Evolutionary conservation across 371 early-diverging fungal genomes (phyloP), one percentile per base, ranked within the genome.

Genomic region (Amoeboaphelidium protococcarum): DNA sequence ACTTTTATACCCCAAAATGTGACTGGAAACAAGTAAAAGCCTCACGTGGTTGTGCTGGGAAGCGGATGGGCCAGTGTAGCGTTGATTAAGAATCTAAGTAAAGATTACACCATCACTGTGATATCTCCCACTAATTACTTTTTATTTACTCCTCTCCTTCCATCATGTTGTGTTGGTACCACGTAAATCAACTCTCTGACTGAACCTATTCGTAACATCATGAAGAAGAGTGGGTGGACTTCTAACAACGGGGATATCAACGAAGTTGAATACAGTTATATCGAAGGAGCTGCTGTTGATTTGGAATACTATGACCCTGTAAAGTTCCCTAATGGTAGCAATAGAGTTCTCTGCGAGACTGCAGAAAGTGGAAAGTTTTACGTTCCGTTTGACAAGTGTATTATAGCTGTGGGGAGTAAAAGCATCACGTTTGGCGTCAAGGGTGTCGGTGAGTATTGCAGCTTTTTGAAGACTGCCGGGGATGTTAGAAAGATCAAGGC

Each of bases 101-200:
- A n/a, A n/a, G n/a, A n/a, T 42, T 46, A 46, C 37, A 20, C n/a
- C 13, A 25, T 46, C 16, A 46, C 47, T 19, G 72, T 82, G 4
- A 74, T 88, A 0, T 78, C 78, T 23, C 85, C 85, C 16, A 70
- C 81, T 48, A 87, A 85, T 62, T 91, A 85, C 65, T 91, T 91
- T 58, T 61, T 85, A 55, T 89, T 86, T 63, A 87, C 90, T 2
- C 90, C 90, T 20, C 57, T 89, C 45, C 63, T 88, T 41, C 86
- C 89, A 37, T 27, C 72, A 51, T 74, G 74, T 55, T 81, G 83
- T 0, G 80, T 80, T 1, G 86, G 85, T 37, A 82, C 85, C 0
- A 69, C 84, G 23, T 85, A 85, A 57, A 65, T 76, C 42, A 71
- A 82, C 12, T 77, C 78, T 13, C 70, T 86, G 53, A 76, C 85